Conservation (phyloP, 306 rosid genomes). For the Vachellia pachyceras region DNA sequence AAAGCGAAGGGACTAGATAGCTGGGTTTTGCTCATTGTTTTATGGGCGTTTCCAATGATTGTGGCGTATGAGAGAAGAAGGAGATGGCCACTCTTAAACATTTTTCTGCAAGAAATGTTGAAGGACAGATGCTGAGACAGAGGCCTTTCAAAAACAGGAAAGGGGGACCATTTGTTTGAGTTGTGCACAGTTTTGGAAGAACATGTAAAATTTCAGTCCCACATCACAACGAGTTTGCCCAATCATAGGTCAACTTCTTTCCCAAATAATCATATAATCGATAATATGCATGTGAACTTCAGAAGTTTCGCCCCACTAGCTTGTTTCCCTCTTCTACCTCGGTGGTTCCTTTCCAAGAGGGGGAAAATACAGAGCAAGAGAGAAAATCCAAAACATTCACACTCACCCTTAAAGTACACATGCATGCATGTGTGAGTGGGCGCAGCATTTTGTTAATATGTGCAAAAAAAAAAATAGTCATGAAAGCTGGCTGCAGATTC, state of each 20-base stretch:
- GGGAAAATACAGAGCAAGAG: background rate
- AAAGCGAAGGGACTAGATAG: background rate
- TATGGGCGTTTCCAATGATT: constrained; percentile 17
- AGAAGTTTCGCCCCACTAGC: background rate
- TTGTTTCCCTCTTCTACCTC: background rate
- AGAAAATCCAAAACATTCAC: background rate
- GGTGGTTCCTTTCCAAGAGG: background rate
- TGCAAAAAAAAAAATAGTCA: background rate
- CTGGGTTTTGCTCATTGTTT: background rate
- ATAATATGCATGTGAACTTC: constrained; percentile 1
- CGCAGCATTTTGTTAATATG: background rate
- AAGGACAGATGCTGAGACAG: background rate
- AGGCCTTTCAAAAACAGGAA: background rate
- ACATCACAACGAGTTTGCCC: background rate
- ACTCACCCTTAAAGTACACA: background rate
- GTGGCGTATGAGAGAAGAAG: background rate
- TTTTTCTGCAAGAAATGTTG: background rate
- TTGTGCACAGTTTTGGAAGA: background rate
- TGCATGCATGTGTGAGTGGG: too few species aligned
- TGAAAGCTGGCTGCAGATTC: background rate
- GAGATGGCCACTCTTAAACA: background rate
- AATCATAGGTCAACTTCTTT: background rate
- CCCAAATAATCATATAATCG: background rate
- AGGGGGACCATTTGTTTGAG: background rate
- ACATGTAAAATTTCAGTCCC: background rate